phyloP scores from a whole-genome alignment of 805 yeast species.

The Kregervanrija pseudodelftensis region DNA sequence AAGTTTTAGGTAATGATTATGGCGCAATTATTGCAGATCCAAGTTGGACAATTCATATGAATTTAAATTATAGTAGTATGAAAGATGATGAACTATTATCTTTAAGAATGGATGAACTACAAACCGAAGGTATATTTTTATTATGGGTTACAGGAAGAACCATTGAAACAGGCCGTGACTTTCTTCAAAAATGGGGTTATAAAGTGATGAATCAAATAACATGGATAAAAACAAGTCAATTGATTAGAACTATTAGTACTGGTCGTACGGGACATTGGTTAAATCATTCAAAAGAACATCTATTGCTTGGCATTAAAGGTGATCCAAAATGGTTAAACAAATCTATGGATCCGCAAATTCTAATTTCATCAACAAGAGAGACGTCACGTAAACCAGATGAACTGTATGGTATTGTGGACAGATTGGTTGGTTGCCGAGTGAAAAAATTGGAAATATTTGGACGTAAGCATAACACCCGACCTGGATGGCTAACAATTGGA shows the following conservation, averaged over 20 bases:
- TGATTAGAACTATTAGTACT: slow-evolving; percentile 83
- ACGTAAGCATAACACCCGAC: slow-evolving; percentile 73
- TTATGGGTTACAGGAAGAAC: slow-evolving; percentile 97
- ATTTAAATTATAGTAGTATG: slow-evolving; percentile 66
- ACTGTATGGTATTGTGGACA: slow-evolving; percentile 74
- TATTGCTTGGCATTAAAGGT: slow-evolving; percentile 81
- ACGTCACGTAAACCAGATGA: slow-evolving; percentile 91
- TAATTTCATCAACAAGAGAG: slow-evolving; percentile 81
- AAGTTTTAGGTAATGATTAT: slow-evolving; percentile 61
- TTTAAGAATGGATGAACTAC: slow-evolving; percentile 61
- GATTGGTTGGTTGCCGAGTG: slow-evolving; percentile 70
- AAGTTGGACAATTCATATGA: slow-evolving; percentile 96
- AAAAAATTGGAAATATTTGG: slow-evolving; percentile 88
- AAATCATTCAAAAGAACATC: slow-evolving; percentile 89
- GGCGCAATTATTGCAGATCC: slow-evolving; percentile 88
- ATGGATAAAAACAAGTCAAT: slow-evolving; percentile 88
- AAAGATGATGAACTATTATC: slow-evolving; percentile 67
- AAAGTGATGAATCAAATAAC: slow-evolving; percentile 67
- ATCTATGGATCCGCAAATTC: slow-evolving; percentile 63
- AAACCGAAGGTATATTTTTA: slow-evolving; percentile 75
- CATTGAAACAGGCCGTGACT: slow-evolving; percentile 77
- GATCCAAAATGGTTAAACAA: slow-evolving; percentile 63
- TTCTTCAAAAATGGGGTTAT: slow-evolving; percentile 80
- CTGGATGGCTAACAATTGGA: slow-evolving; percentile 87
- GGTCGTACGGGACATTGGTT: slow-evolving; percentile 98